A percentile compares a stretch with the other conserved stretches of the same genome.
These are phyloP conservation scores for Trichosporon inkin DNA, from an alignment of 1,284 basidiomycete genomes.

Conservation along the genomic window DNA sequence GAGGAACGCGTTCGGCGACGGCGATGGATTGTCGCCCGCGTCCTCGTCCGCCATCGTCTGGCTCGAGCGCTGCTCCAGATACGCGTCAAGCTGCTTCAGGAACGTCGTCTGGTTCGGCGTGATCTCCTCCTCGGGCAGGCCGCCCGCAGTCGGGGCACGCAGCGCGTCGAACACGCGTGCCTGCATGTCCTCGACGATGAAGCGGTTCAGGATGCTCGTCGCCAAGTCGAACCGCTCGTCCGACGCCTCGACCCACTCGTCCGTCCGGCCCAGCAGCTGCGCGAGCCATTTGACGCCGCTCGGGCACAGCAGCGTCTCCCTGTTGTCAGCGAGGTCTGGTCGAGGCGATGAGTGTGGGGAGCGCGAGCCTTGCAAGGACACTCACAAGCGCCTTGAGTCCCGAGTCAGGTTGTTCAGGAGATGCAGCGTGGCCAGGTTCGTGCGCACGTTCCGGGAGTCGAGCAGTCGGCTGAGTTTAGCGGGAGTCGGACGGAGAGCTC, in stretches of 20 bases:
- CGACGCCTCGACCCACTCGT: conserved; percentile 60
- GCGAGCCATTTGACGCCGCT: conserved; percentile 32
- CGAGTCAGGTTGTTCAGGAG: conserved; percentile 69
- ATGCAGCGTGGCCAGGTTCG: conserved; percentile 62
- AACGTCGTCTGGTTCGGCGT: conserved; percentile 75
- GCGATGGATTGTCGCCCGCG: conserved; percentile 6
- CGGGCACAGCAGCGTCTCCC: conserved; percentile 20
- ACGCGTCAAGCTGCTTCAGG: conserved; percentile 79
- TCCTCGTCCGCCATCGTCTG: background rate
- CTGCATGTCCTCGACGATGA: conserved; percentile 49
- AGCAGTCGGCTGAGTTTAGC: conserved; percentile 61
- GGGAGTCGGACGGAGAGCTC: too few relatives aligned
- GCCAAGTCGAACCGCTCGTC: conserved; percentile 69
- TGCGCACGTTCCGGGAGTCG: conserved; percentile 61
- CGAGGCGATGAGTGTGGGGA: background rate
- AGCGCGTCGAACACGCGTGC: conserved; percentile 10
- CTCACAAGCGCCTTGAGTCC: conserved; percentile 60
- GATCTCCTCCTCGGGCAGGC: conserved; percentile 60
- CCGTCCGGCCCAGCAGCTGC: conserved; percentile 58
- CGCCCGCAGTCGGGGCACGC: conserved; percentile 22
- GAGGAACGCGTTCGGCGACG: conserved; percentile 24
- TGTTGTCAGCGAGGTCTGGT: background rate
- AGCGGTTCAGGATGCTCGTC: conserved; percentile 54
- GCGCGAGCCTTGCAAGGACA: conserved; percentile 15
- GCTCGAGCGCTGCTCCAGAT: conserved; percentile 52